Conservation (phyloP, 1,139 yeast species). For the Cylindricascospora bacillispora region DNA sequence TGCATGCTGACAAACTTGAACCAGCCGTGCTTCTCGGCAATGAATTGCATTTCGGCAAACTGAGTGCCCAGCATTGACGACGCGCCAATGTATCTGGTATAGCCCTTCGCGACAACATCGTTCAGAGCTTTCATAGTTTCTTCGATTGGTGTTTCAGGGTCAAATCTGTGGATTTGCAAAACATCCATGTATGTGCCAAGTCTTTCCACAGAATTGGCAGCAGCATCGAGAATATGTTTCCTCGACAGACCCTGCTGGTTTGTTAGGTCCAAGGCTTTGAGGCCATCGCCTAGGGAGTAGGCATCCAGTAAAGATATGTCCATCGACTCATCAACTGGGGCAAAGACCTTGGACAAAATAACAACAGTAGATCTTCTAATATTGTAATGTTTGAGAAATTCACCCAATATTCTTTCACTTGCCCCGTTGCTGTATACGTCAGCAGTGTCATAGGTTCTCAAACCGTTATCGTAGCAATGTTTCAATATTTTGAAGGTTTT, state of each 20-base stretch:
- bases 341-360: conserved; percentile 29
- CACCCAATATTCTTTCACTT: conserved; percentile 29
- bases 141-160: conserved; percentile 30
- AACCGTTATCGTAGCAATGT: conserved; percentile 32
- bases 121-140: conserved; percentile 39
- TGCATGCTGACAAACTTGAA: conserved; percentile 38
- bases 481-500: conserved; percentile 27
- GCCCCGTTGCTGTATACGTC: conserved; percentile 30
- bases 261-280: conserved; percentile 9
- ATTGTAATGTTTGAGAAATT: conserved; percentile 27
- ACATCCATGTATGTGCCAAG: conserved; percentile 40
- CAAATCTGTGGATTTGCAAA: conserved; percentile 37
- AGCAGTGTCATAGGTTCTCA: conserved; percentile 37
- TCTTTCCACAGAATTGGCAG: conserved; percentile 30
- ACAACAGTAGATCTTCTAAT: conserved; percentile 30
- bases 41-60: conserved; percentile 32
- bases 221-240: conserved; percentile 37
- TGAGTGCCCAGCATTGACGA: conserved; percentile 35
- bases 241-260: conserved; percentile 34
- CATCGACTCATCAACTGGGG: conserved; percentile 17
- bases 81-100: conserved; percentile 36
- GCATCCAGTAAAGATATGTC: background rate
- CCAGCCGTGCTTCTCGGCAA: conserved; percentile 34
- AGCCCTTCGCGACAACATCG: conserved; percentile 32
- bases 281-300: too few species aligned